Percentiles rank a stretch among this genome's conserved stretches.
phyloP scores from a whole-genome alignment of 2,329 filamentous ascomycete genomes.

The Epichloe baconii region DNA sequence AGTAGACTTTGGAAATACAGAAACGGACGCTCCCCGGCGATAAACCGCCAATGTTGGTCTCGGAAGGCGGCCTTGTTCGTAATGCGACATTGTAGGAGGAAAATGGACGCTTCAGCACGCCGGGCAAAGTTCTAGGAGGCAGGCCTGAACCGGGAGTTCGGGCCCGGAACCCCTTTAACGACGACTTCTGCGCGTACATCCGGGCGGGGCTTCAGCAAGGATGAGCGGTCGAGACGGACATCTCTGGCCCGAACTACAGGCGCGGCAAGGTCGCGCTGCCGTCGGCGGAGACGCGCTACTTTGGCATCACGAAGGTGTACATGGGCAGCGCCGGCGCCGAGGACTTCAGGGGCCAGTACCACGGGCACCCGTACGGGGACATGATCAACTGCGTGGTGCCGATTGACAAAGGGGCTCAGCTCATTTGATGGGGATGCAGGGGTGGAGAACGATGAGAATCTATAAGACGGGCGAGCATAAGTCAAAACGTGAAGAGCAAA shows the following conservation, averaged over 20 bases:
- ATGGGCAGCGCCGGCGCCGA: slow-evolving; percentile 31
- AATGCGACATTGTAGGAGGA: slow-evolving; percentile 25
- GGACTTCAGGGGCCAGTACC: slow-evolving; percentile 39
- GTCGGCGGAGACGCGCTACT: slow-evolving; percentile 31
- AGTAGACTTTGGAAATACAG: slow-evolving; percentile 51
- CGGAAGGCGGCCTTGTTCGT: slow-evolving; percentile 24
- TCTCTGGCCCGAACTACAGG: slow-evolving; percentile 33
- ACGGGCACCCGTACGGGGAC: slow-evolving; percentile 41
- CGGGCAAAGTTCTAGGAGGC: slow-evolving; percentile 30
- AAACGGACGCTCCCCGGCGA: slow-evolving; percentile 43
- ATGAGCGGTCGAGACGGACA: slow-evolving; percentile 29
- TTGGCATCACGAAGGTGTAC: slow-evolving; percentile 44
- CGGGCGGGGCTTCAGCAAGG: slow-evolving; percentile 29
- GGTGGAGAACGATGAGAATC: slow-evolving; percentile 15
- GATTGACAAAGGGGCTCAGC: slow-evolving; percentile 28
- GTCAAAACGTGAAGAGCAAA: too few species aligned
- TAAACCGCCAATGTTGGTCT: slow-evolving; percentile 21
- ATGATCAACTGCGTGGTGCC: slow-evolving; percentile 39
- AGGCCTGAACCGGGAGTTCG: slow-evolving; percentile 29
- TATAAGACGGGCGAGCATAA: too few species aligned
- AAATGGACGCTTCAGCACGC: slow-evolving; percentile 20
- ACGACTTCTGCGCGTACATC: slow-evolving; percentile 26
- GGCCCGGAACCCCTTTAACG: slow-evolving; percentile 30
- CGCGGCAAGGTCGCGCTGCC: slow-evolving; percentile 33
- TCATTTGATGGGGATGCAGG: slow-evolving; percentile 41